A percentile compares a stretch with the other conserved stretches of the same genome.
These are phyloP conservation scores for Heracleum sosnowskyi DNA, from an alignment of 129 eudicot genomes.

Conservation along the genomic window DNA sequence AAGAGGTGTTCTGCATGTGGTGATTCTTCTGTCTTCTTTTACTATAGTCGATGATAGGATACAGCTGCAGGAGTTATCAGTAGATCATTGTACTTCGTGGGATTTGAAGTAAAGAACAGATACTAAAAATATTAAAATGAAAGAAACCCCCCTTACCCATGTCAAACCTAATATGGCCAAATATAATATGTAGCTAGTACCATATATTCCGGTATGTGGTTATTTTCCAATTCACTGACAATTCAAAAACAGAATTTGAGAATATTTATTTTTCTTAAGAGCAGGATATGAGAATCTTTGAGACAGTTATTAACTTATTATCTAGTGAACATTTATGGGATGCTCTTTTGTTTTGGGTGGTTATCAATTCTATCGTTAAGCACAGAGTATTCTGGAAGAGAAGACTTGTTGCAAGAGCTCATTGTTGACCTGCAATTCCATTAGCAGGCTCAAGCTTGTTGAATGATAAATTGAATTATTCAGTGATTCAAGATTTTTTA, in stretches of 20 bases:
- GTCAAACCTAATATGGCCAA: background rate
- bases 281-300: background rate
- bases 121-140: background rate
- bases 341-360: background rate
- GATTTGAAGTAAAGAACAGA: background rate
- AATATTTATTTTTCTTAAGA: background rate
- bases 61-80: too few species aligned
- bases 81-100: background rate
- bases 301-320: background rate
- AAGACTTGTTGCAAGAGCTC: background rate
- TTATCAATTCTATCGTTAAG: background rate
- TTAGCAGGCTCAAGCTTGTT: constrained; percentile 1
- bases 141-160: background rate
- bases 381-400: background rate
- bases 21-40: background rate
- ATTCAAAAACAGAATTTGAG: background rate
- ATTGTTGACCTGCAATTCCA: background rate
- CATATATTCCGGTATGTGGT: background rate
- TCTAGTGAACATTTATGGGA: background rate
- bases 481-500: background rate
- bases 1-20: background rate
- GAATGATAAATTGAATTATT: background rate
- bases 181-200: background rate
- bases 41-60: too few species aligned
- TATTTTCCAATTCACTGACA: background rate